Evolutionary conservation across 2,329 filamentous ascomycete species (phyloP).

Genomic region (Scortechinia acanthostroma): DNA sequence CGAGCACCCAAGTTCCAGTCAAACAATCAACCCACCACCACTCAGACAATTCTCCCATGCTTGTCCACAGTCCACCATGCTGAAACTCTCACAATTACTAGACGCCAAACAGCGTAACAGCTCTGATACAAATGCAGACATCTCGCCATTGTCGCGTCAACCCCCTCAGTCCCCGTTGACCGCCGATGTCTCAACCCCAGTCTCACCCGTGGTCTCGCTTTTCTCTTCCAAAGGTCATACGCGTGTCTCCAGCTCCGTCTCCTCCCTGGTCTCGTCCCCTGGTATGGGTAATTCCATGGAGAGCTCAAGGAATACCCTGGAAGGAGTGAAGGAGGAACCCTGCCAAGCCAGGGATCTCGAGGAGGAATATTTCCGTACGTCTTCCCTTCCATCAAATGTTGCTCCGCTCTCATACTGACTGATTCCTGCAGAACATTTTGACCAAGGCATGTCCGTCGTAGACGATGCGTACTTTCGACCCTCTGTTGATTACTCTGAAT

Average conservation of each 20-base stretch:
- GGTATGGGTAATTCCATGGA: neutral
- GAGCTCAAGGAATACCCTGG: neutral
- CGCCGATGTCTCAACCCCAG: neutral
- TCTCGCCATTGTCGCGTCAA: neutral
- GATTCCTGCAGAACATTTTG: neutral
- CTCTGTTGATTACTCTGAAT: neutral
- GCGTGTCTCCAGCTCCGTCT: slow-evolving; percentile 2
- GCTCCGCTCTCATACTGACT: too few species aligned
- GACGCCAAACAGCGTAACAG: neutral
- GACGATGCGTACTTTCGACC: neutral
- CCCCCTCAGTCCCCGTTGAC: neutral
- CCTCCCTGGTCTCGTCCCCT: neutral
- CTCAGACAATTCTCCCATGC: too few species aligned
- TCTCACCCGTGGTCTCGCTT: neutral
- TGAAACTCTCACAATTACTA: neutral
- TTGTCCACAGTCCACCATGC: too few species aligned
- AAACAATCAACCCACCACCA: too few species aligned
- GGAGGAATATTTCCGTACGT: neutral
- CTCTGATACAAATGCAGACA: neutral
- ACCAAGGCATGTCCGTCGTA: neutral
- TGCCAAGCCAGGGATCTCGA: neutral
- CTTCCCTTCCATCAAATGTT: neutral
- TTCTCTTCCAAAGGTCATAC: slow-evolving; percentile 1
- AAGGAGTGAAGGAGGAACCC: neutral
- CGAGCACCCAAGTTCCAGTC: too few species aligned